Evolutionary conservation across 305 asterid genomes (phyloP).

Genomic region (Fraxinus paxiana): DNA sequence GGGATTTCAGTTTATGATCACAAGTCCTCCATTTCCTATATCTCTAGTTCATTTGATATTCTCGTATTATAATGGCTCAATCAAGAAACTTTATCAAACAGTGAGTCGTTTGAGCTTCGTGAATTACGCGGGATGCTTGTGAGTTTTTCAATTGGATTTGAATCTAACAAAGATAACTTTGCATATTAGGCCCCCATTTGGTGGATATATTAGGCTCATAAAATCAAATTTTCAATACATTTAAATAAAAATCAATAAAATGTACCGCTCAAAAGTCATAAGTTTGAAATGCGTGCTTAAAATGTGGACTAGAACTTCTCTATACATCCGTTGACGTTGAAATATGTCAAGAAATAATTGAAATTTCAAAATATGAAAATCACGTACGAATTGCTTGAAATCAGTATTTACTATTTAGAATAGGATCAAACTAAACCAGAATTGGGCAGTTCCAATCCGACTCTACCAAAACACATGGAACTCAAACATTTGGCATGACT

Average conservation of each 20-base stretch:
- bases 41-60: not conserved
- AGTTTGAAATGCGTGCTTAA: no score
- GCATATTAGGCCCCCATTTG: no score
- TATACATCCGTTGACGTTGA: no score
- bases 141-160: not conserved
- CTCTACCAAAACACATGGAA: not conserved
- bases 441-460: no score
- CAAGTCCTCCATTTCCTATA: not conserved
- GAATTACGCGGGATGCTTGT: not conserved
- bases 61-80: not conserved
- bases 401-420: no score
- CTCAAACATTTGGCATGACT: not conserved
- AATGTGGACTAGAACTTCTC: not conserved
- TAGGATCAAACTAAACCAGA: not conserved
- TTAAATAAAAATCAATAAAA: no score
- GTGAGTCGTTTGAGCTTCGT: not conserved
- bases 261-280: no score
- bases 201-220: no score
- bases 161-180: not conserved
- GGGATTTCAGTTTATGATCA: not conserved
- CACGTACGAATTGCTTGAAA: not conserved
- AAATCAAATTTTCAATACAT: no score
- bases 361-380: no score
- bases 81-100: not conserved
- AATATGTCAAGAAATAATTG: not conserved